phyloP scores from a whole-genome alignment of 179 eudicot species.

The Sideroxylon spinosum region DNA sequence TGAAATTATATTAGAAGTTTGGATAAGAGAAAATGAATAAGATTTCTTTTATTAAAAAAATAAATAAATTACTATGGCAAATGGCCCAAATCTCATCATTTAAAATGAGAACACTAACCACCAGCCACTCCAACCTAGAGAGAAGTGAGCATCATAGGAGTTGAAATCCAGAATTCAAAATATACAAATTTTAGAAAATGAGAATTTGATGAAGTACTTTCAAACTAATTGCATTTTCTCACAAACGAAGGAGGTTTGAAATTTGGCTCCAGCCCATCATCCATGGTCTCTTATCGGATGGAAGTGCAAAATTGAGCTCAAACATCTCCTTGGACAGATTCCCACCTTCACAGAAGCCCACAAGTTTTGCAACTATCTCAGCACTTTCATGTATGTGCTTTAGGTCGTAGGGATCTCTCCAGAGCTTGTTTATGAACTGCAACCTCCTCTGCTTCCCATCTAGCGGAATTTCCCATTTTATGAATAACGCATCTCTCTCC shows the following conservation, averaged over 20 bases:
- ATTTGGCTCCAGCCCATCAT: conserved; percentile 53
- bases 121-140: not conserved
- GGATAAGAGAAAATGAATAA: not conserved
- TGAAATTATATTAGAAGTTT: too few species aligned
- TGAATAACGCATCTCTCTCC: conserved; percentile 65
- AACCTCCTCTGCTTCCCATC: conserved; percentile 83
- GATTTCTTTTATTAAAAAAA: not conserved
- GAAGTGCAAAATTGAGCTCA: conserved; percentile 82
- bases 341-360: conserved; percentile 70
- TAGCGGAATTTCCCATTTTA: conserved; percentile 78
- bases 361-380: conserved; percentile 79
- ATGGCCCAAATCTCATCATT: not conserved
- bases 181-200: not conserved
- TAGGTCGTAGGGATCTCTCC: conserved; percentile 72
- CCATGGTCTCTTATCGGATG: conserved; percentile 64
- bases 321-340: conserved; percentile 91
- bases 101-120: not conserved
- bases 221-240: conserved; percentile 17
- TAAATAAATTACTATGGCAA: not conserved
- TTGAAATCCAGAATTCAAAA: not conserved
- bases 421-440: conserved; percentile 76
- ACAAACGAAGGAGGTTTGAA: conserved; percentile 44
- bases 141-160: too few species aligned
- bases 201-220: not conserved
- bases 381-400: conserved; percentile 77